Percentiles rank a stretch among this genome's conserved stretches.
phyloP scores from a whole-genome alignment of 805 yeast species.

The Zygosaccharomyces gambellarensis region DNA sequence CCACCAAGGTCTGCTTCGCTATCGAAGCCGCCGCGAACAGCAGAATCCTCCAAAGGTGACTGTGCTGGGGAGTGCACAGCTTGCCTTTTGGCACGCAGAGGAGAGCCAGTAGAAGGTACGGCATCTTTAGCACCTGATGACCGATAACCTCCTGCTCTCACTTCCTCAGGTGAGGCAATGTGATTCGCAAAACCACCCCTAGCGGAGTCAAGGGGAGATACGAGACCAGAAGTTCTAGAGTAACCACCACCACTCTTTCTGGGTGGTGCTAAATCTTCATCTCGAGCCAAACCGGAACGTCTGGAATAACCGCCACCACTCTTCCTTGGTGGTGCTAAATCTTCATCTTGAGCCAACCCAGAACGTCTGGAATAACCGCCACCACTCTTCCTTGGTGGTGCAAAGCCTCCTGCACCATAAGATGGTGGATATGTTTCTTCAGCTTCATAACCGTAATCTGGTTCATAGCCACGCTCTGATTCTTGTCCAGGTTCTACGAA shows the following conservation, averaged over 20 bases:
- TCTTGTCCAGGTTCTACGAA: not conserved
- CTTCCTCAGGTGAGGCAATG: not conserved
- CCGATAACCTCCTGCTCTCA: not conserved
- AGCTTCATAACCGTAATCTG: not conserved
- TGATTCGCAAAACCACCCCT: not conserved
- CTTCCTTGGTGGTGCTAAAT: not conserved
- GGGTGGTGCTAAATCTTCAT: not conserved
- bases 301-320: not conserved
- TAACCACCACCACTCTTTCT: not conserved
- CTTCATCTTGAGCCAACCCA: not conserved
- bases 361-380: constrained; percentile 2
- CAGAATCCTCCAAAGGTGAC: not conserved
- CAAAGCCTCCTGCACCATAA: not conserved
- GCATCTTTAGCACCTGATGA: not conserved
- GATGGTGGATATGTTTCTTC: not conserved
- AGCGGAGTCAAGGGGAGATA: constrained; percentile 1
- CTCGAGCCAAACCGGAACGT: not conserved
- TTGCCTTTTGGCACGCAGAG: not conserved
- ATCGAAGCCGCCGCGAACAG: not conserved
- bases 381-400: not conserved
- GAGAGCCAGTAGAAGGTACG: not conserved
- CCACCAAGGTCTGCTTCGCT: not conserved
- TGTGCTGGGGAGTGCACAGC: not conserved
- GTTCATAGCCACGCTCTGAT: not conserved
- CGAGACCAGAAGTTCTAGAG: not conserved